Conservation (phyloP, 1,139 yeast species). For the Suhomyces ambrosiae region DNA sequence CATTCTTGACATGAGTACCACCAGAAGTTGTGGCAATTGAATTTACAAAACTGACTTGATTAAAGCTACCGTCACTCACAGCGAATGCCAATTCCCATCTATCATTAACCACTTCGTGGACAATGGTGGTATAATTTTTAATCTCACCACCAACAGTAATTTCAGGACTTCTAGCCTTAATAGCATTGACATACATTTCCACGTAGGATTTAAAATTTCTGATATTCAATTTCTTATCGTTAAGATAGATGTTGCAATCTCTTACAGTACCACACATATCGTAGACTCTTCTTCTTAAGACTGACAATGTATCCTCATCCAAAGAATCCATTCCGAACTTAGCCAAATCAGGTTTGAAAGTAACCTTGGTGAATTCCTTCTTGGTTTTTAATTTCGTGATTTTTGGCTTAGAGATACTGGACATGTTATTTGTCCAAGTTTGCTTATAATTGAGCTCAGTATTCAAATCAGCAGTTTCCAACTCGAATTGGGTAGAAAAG, state of each 20-base stretch:
- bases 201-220: conserved; percentile 83
- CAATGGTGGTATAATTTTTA: conserved; percentile 55
- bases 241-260: conserved; percentile 76
- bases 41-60: conserved; percentile 95
- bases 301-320: conserved; percentile 81
- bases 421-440: conserved; percentile 88
- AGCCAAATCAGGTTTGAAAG: conserved; percentile 84
- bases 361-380: conserved; percentile 81
- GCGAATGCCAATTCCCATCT: conserved; percentile 98
- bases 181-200: conserved; percentile 84
- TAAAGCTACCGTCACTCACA: conserved; percentile 85
- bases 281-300: conserved; percentile 88
- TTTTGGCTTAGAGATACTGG: conserved; percentile 71
- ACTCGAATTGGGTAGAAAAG: conserved; percentile 84
- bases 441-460: conserved; percentile 70
- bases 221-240: conserved; percentile 71
- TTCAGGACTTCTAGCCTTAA: conserved; percentile 40
- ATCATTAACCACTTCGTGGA: conserved; percentile 69
- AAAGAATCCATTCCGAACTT: conserved; percentile 82
- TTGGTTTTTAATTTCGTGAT: conserved; percentile 63
- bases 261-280: conserved; percentile 96
- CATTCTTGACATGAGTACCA: conserved; percentile 91
- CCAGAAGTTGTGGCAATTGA: conserved; percentile 97
- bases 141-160: conserved; percentile 29
- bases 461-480: conserved; percentile 85